Evolutionary conservation across 257 asterid genomes (phyloP), one percentile per base, ranked within the genome.

Genomic region (Nyctanthes arbortristis): DNA sequence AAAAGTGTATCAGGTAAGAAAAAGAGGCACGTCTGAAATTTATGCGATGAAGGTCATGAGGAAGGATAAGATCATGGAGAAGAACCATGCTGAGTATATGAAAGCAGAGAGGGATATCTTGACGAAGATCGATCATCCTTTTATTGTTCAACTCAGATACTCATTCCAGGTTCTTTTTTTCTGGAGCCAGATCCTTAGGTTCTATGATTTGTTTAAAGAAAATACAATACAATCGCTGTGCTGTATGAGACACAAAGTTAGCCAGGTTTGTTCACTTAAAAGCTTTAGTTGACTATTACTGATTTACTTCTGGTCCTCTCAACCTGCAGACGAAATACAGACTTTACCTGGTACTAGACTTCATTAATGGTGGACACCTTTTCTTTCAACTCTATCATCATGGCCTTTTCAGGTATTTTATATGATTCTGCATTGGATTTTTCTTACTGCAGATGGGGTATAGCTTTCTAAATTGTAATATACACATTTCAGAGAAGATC

Each of bases 1-100:
- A 37, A 88, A 85, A 77, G 95, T 88, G 35, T 88, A 74, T 75
- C 95, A 85, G 73, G 92, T 88, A 56, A 82, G 78, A 52, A 78
- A 84, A 77, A 85, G 20, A 67, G 87, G 84, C 24, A 74, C 95
- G 13, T 66, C 75, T n/a, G 88, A 84, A 60, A 85, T 88, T 67
- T 88, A 67, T 72, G 95, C 95, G 24, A 88, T 88, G 95, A 88
- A 88, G 82, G 95, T 88, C 65, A 85, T 88, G 92, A 68, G 95
- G 66, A 88, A 88, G 78, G 95, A 88, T 67, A 88, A 84, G 73
- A 84, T 88, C 67, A 80, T 85, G 92, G 92, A 88, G 85, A 88
- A 85, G 67, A 87, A 83, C 63, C 94, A 81, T 55, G 82, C 81
- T 55, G 82, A 43, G 72, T 68, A 32, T 18, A 85, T 84, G 91